Conservation (phyloP, 495 filamentous ascomycete species). For the Sabuloglossum arenarium region DNA sequence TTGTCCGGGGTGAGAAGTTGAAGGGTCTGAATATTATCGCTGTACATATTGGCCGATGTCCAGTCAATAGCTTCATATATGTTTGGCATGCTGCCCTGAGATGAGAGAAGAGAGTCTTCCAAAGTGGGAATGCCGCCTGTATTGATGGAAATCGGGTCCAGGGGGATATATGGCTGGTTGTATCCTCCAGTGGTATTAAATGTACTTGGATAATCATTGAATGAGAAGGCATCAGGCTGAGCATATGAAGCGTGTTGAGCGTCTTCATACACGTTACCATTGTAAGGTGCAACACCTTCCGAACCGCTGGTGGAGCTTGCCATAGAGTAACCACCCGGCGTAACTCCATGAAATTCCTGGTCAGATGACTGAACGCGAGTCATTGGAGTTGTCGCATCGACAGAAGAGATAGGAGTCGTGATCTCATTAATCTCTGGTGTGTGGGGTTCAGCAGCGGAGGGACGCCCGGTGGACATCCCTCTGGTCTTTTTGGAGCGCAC, state of each 20-base stretch:
- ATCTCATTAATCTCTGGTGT: slow-evolving; percentile 34
- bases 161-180: neutral
- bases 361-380: neutral
- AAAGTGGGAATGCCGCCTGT: neutral
- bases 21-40: neutral
- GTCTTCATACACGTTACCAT: neutral
- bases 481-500: slow-evolving; percentile 65
- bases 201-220: neutral
- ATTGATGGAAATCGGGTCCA: neutral
- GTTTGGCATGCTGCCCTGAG: neutral
- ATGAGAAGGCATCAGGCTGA: neutral
- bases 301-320: neutral
- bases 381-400: slow-evolving; percentile 11
- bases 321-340: neutral
- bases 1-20: slow-evolving; percentile 1
- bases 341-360: neutral
- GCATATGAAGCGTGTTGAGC: neutral
- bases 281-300: neutral
- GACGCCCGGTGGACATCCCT: slow-evolving; percentile 34
- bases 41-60: neutral
- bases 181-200: neutral
- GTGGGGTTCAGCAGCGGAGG: slow-evolving; percentile 14
- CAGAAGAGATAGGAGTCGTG: slow-evolving; percentile 21
- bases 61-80: slow-evolving; percentile 3
- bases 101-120: neutral